Evolutionary conservation across 2,329 filamentous ascomycete species (phyloP), one percentile per base, ranked within the genome.

Genomic region (Xylaria sp.): DNA sequence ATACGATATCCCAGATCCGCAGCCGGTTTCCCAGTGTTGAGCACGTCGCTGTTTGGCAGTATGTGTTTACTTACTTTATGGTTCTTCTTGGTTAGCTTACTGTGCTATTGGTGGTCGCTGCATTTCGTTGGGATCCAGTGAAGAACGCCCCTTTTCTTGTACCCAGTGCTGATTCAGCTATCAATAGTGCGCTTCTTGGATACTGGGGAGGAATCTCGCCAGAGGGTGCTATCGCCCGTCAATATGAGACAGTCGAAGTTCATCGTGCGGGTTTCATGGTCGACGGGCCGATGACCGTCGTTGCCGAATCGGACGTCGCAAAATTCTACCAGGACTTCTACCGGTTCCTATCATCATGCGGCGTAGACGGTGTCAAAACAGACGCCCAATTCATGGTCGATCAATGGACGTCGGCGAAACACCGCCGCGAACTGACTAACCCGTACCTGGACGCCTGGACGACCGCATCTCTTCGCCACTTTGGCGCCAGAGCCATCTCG

Each of bases 281-380:
- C 0, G 85, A 83, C 7, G 87, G 85, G 0, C 83, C 82, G 18
- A 89, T 96, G 76, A 85, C 84, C 0, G 84, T 91, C 1, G 81
- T 97, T 19, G 86, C 87, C 4, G 83, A 87, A 44, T 83, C 89
- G 50, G 91, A 97, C 65, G 83, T 93, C 0, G 75, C 78, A 9
- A 81, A 80, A 35, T 90, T 97, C 71, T 99, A 96, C 72, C 80
- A 91, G 59, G 93, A 97, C 72, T 97, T 97, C 72, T 99, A 97
- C 72, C 74, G 76, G 1, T 97, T 96, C 69, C 82, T 99, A 1
- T 80, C 80, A 0, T 80, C 81, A 2, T 82, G 83, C 42, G 92
- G 92, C 0, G 79, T 99, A 37, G 90, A 96, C 71, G 87, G 87
- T 0, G 92, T 96, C 66, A 99, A 99, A 74, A 92, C 92, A 0